Base-by-base conservation (phyloP, 2,329 filamentous ascomycete species). In the Cyphellophora attinorum region DNA sequence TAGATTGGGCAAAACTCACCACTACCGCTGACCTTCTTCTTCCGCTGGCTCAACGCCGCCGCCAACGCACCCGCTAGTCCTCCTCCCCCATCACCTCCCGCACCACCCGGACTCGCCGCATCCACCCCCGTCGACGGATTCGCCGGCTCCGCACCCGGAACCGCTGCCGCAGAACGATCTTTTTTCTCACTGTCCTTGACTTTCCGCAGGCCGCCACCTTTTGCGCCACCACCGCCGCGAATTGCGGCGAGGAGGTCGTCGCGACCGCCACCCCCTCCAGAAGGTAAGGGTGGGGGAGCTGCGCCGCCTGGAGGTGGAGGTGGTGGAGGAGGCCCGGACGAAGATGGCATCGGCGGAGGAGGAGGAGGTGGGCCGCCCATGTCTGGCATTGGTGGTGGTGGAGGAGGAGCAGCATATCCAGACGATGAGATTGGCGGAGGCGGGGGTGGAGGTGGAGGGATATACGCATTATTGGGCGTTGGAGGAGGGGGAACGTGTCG, bases 1-100 rank as follows among this genome's bases (percentile, higher is more conserved):
- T n/a, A n/a, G n/a, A n/a, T n/a, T 29, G 27, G 8, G 35, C 33
- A 6, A 34, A 34, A 80, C 84, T 76, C 76, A 95, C 89, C 89
- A 69, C 85, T 93, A 57, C 84, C 81, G 62, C 84, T 85, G 56
- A 95, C 89, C 69, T 93, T 94, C 60, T 85, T 77, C 68, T 95
- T 95, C 58, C 89, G 73, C 63, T 84, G 82, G 53, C 80, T 76
- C 50, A 88, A 60, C 38, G 81, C 82, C 40, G 76, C 80, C 40
- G 84, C 84, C 49, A 94, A 63, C 31, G 85, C 88, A 62, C 81
- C 85, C 14, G 85, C 85, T 71, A 95, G 75, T 21, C 76, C 79
- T 37, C 77, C 62, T 19, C 50, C 63, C 29, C 60, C 62, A 27
- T 39, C 41, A 23, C 31, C 40, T 8, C 34, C 39, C 29, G 52